Evolutionary conservation across 345 rosid species (phyloP), one percentile per base, ranked within the genome.

Genomic region (Noccaea caerulescens): DNA sequence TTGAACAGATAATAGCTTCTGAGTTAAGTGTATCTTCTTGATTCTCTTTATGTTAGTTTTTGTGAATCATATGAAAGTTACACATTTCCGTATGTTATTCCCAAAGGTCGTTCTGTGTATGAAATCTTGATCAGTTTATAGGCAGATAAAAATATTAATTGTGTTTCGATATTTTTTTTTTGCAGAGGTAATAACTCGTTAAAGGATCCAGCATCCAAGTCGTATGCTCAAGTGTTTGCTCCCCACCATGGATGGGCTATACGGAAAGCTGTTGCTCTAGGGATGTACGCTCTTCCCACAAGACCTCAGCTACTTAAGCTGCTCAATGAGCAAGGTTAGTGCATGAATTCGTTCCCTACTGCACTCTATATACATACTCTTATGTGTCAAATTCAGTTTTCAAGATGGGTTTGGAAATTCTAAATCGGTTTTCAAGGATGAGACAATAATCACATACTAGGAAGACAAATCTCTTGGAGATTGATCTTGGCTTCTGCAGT

Each of bases 241-340:
- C 93, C 95, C 7, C 91, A 94, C 79, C 99, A 94, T 71, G 99
- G 96, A 10, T 91, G 97, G 99, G 89, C 87, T 50, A 88, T 94
- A 64, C 81, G 96, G 72, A 86, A 85, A 79, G 95, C 95, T 77
- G 99, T 94, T 72, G 84, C 85, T 68, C 84, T 93, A 12, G 97
- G 99, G 65, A 91, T 94, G 97, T 94, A 87, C 63, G 93, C 93
- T 66, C 95, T 91, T 75, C 99, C 99, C n/a, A 85, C 97, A 1
- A 87, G 76, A 69, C 79, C 84, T 34, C 96, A 91, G 75, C 83
- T 94, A 37, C 72, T 94, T 53, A 82, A 64, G 63, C 83, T 85
- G 81, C 93, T 91, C 57, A 91, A 89, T 51, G 99, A 94, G 79
- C 88, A 91, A 51, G 96, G 98, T 90, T 65, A 84, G 96, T 82